Conservation (phyloP, 345 rosid genomes). For the Pistacia integerrima region DNA sequence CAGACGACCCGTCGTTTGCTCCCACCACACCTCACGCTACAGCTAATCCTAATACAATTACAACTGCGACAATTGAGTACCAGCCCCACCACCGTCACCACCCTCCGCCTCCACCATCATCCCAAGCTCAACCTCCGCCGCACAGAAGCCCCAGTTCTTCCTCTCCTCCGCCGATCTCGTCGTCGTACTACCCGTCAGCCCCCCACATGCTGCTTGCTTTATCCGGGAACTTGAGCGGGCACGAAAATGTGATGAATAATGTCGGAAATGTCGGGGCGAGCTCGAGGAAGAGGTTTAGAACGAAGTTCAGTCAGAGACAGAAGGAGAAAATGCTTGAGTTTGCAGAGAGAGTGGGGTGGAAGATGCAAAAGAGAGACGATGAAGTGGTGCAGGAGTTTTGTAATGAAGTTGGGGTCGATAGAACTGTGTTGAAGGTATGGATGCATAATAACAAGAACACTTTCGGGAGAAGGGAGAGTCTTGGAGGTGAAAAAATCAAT, state of each 20-base stretch:
- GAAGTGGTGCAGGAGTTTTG: constrained; percentile 64
- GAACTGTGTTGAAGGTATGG: constrained; percentile 81
- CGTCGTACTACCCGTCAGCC: constrained; percentile 69
- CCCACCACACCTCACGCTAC: constrained; percentile 16
- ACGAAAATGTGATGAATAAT: constrained; percentile 9
- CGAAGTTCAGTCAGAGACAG: constrained; percentile 69
- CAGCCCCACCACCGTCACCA: constrained; percentile 66
- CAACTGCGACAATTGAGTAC: constrained; percentile 27
- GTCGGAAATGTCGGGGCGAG: constrained; percentile 14
- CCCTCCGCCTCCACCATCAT: constrained; percentile 47
- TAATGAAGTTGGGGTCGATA: constrained; percentile 68
- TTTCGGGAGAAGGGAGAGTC: constrained; percentile 39
- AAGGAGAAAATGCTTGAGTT: constrained; percentile 73
- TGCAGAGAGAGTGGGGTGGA: constrained; percentile 83
- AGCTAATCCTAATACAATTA: constrained; percentile 5
- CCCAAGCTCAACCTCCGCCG: constrained; percentile 15
- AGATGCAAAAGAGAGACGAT: constrained; percentile 79
- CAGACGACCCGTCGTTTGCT: constrained; percentile 25
- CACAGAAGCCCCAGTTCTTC: constrained; percentile 62
- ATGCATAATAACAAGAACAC: constrained; percentile 95
- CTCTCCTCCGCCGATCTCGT: constrained; percentile 87
- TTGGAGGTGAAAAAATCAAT: constrained; percentile 4
- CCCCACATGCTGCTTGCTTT: constrained; percentile 79
- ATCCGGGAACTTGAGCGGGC: constrained; percentile 36
- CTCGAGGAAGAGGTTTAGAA: constrained; percentile 60